Evolutionary conservation across 1,139 yeast species (phyloP).

Genomic region (Blastobotrys capitulatus): DNA sequence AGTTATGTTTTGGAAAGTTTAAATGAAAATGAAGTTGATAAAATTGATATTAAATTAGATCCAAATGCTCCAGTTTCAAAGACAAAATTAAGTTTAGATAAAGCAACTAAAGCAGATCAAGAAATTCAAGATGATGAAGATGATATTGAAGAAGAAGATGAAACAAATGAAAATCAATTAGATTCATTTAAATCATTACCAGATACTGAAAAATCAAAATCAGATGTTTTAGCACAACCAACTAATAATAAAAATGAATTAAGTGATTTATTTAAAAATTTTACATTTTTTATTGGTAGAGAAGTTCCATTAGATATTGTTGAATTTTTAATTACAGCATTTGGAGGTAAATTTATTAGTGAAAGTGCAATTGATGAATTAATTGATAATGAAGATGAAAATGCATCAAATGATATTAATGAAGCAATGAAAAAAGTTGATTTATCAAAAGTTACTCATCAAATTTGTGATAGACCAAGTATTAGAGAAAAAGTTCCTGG

Average conservation of each 20-base stretch:
- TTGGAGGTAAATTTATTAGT: constrained; percentile 82
- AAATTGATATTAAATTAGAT: constrained; percentile 18
- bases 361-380: constrained; percentile 85
- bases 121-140: constrained; percentile 45
- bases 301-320: constrained; percentile 91
- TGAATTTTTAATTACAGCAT: constrained; percentile 80
- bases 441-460: constrained; percentile 76
- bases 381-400: constrained; percentile 34
- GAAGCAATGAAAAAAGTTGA: constrained; percentile 43
- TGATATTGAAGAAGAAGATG: constrained; percentile 37
- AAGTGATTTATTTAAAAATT: constrained; percentile 62
- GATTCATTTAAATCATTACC: constrained; percentile 62
- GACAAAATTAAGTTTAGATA: constrained; percentile 22
- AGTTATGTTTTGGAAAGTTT: constrained; percentile 68
- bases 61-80: constrained; percentile 36
- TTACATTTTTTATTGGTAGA: constrained; percentile 84
- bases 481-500: constrained; percentile 75
- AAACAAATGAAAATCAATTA: constrained; percentile 42
- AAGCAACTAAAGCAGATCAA: constrained; percentile 29
- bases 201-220: constrained; percentile 54
- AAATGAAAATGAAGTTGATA: constrained; percentile 29
- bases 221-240: constrained; percentile 81
- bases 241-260: constrained; percentile 52
- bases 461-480: constrained; percentile 88
- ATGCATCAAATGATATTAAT: constrained; percentile 23